phyloP scores from a whole-genome alignment of 306 rosid genomes.

The Glycine soja region DNA sequence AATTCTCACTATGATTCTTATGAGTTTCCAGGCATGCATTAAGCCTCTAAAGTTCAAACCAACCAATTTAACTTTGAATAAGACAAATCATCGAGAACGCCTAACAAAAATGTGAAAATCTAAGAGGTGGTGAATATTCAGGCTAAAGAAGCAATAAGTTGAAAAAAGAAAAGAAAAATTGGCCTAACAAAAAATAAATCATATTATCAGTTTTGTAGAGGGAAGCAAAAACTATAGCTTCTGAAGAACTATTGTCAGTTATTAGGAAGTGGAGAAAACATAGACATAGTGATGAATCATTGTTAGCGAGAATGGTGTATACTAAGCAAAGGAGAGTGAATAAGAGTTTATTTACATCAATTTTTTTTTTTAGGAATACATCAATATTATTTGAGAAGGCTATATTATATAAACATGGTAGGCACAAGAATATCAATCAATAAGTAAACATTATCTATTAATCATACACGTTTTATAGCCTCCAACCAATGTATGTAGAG shows the following conservation, averaged over 20 bases:
- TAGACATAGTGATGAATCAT: not conserved
- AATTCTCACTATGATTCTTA: not conserved
- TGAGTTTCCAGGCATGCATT: not conserved
- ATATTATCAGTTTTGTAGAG: not conserved
- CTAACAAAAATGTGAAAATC: not conserved
- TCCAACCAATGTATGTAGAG: slow-evolving; percentile 11
- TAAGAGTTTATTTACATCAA: not conserved
- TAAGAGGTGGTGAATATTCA: not conserved
- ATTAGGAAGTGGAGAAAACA: not conserved
- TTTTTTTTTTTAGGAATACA: too few species aligned
- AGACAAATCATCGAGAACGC: not conserved
- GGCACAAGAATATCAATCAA: not conserved
- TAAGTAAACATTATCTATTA: not conserved
- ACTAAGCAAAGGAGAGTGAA: not conserved
- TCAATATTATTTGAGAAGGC: not conserved
- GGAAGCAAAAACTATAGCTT: not conserved
- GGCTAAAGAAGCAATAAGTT: not conserved
- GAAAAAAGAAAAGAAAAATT: not conserved
- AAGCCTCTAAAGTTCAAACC: not conserved
- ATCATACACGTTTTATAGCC: not conserved
- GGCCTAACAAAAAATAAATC: not conserved
- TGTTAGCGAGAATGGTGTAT: not conserved
- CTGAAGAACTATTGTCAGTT: not conserved
- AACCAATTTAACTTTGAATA: not conserved
- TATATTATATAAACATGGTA: not conserved